Evolutionary conservation across 2,329 filamentous ascomycete species (phyloP).

Genomic region (Sporothrix variecibatus): DNA sequence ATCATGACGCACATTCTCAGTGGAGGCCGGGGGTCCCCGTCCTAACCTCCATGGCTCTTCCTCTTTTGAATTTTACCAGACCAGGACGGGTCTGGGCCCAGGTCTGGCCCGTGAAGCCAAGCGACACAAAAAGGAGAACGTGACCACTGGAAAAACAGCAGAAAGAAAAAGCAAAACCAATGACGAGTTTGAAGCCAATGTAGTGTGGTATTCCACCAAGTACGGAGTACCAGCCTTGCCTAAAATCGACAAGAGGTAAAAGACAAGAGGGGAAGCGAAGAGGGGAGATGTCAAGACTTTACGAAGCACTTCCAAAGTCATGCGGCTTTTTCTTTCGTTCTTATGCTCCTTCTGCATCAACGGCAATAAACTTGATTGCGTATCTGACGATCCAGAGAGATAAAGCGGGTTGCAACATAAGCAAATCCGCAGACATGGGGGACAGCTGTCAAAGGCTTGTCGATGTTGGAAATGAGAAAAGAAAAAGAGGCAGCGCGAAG

Average conservation of each 20-base stretch:
- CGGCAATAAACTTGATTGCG: not conserved
- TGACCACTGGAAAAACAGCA: not conserved
- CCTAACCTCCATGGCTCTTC: too few relatives aligned
- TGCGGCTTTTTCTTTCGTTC: not conserved
- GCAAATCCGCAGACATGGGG: not conserved
- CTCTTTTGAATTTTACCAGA: not conserved
- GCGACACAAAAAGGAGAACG: not conserved
- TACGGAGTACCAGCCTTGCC: not conserved
- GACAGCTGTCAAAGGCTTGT: not conserved
- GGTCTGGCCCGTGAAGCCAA: not conserved
- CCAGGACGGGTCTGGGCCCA: not conserved
- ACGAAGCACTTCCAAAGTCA: not conserved
- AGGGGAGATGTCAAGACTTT: not conserved
- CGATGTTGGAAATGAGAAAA: not conserved
- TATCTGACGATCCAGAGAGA: not conserved
- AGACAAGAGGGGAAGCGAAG: not conserved
- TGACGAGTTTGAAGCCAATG: not conserved
- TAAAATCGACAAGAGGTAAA: not conserved
- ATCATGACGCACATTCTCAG: constrained; percentile 18
- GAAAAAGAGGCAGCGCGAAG: not conserved
- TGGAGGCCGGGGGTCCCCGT: not conserved
- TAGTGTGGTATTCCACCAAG: not conserved
- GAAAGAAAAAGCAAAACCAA: not conserved
- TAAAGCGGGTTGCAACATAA: not conserved
- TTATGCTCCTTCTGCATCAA: not conserved